Evolutionary conservation across 225 moss, liverwort and hornwort species (phyloP), one percentile per base, ranked within the genome.

Genomic region (Physcomitrium patens): DNA sequence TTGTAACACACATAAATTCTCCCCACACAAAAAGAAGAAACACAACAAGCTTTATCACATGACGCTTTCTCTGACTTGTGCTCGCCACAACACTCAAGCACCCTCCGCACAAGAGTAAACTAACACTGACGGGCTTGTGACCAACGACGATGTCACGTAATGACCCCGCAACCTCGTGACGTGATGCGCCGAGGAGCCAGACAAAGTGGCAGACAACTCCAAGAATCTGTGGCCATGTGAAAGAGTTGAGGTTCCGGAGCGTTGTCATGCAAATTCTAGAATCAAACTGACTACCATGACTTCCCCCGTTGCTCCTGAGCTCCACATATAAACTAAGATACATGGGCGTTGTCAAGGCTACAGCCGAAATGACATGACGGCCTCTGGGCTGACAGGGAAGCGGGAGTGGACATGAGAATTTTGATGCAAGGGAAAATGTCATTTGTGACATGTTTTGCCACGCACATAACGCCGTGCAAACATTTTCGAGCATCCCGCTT

Each of bases 71-170:
- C 61, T 45, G 2, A 24, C 24, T 59, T 51, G 4, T 15, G 1
- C 6, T 17, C 27, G 41, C 19, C 57, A 42, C 65, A 59, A 19
- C 22, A 67, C 31, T 49, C 19, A 48, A 16, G 19, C 28, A 15
- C n/a, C 23, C 65, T 59, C 57, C 45, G 24, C 60, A 45, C 18
- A 31, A 52, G 73, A 31, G 15, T 54, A 19, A 53, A 74, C 24
- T 24, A 1, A 24, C 24, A 59, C 45, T 50, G 55, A 61, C 71
- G 18, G 26, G 15, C 12, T 49, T 51, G 24, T 19, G 47, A 74
- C 41, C 63, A n/a, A 69, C 31, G n/a, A 57, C 22, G 37, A 68
- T 67, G 7, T 15, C 12, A 74, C 54, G 24, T 71, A 20, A 77
- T 65, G 20, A 70, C 75, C 61, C 16, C 10, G 16, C 23, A 55